Conservation (phyloP, 768 basidiomycete species). For the Phylloporus sp. region DNA sequence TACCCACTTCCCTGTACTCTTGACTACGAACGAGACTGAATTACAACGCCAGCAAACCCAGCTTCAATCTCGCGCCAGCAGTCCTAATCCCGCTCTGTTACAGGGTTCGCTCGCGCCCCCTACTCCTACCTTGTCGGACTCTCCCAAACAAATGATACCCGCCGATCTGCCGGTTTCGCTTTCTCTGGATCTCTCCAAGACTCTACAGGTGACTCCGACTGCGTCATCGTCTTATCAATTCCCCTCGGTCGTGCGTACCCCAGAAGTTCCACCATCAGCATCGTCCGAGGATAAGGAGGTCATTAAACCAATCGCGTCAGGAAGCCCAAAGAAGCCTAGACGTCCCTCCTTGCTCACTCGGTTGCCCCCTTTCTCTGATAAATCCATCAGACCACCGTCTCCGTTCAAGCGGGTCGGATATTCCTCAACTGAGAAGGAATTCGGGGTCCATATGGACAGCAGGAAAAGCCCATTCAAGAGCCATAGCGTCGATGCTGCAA, state of each 20-base stretch:
- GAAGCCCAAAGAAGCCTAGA: slow-evolving; percentile 10
- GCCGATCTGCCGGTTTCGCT: slow-evolving; percentile 3
- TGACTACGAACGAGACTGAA: slow-evolving; percentile 27
- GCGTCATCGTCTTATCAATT: slow-evolving; percentile 4
- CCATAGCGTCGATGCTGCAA: slow-evolving; percentile 30
- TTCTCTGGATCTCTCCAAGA: background rate
- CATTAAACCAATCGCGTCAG: background rate
- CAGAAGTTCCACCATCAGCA: background rate
- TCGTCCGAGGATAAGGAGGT: background rate
- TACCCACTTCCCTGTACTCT: slow-evolving; percentile 63
- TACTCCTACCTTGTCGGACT: slow-evolving; percentile 14
- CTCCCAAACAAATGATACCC: slow-evolving; percentile 17
- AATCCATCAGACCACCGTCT: slow-evolving; percentile 9
- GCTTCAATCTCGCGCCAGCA: slow-evolving; percentile 19
- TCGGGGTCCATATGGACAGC: slow-evolving; percentile 26
- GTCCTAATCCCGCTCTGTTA: slow-evolving; percentile 10
- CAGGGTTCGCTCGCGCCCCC: slow-evolving; percentile 2
- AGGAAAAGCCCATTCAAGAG: slow-evolving; percentile 20
- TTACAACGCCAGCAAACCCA: slow-evolving; percentile 23
- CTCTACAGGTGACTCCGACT: slow-evolving; percentile 5
- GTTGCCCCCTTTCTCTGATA: slow-evolving; percentile 14
- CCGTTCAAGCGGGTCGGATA: slow-evolving; percentile 20
- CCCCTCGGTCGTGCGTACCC: background rate
- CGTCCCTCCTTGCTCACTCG: slow-evolving; percentile 23
- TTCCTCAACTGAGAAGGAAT: slow-evolving; percentile 29